These are phyloP conservation scores for Yamadazyma endophytica DNA, from an alignment of 805 yeast genomes.

Conservation along the genomic window DNA sequence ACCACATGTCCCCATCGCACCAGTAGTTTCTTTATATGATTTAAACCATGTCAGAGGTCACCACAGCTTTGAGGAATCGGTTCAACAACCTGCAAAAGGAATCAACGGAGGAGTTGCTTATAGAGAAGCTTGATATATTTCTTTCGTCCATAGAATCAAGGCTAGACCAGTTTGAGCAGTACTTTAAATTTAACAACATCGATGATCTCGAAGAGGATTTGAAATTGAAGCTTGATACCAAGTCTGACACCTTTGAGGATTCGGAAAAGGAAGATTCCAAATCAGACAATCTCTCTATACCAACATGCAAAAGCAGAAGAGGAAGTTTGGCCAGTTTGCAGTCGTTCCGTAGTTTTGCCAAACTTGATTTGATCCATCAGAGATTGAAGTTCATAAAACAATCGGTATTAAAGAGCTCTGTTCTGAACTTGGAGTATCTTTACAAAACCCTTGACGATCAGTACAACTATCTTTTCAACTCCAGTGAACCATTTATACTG, in stretches of 20 bases:
- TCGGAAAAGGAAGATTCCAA: no score
- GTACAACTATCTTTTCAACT: slow-evolving; percentile 32
- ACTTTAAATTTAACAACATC: slow-evolving; percentile 22
- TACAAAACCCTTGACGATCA: slow-evolving; percentile 39
- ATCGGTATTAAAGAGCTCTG: slow-evolving; percentile 32
- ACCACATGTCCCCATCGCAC: no score
- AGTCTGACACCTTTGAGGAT: no score
- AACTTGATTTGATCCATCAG: slow-evolving; percentile 32
- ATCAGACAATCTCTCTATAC: no score
- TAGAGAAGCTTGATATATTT: slow-evolving; percentile 38
- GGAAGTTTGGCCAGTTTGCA: slow-evolving; percentile 24
- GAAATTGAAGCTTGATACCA: no score
- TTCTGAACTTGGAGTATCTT: slow-evolving; percentile 34
- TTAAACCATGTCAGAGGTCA: slow-evolving; percentile 16
- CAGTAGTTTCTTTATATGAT: no score
- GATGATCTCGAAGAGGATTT: slow-evolving; percentile 13
- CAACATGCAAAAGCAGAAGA: slow-evolving; percentile 14
- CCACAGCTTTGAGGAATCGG: slow-evolving; percentile 9
- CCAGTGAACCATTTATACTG: slow-evolving; percentile 10
- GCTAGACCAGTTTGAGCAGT: slow-evolving; percentile 36
- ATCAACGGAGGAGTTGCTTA: slow-evolving; percentile 35
- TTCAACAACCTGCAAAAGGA: slow-evolving; percentile 2
- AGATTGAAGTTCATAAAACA: slow-evolving; percentile 31
- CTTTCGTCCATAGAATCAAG: slow-evolving; percentile 40
- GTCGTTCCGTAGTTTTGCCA: slow-evolving; percentile 28